A percentile compares a stretch with the other conserved stretches of the same genome.
Evolutionary conservation across 2,329 filamentous ascomycete species (phyloP).

Genomic region (Tolypocladium ovalisporum): DNA sequence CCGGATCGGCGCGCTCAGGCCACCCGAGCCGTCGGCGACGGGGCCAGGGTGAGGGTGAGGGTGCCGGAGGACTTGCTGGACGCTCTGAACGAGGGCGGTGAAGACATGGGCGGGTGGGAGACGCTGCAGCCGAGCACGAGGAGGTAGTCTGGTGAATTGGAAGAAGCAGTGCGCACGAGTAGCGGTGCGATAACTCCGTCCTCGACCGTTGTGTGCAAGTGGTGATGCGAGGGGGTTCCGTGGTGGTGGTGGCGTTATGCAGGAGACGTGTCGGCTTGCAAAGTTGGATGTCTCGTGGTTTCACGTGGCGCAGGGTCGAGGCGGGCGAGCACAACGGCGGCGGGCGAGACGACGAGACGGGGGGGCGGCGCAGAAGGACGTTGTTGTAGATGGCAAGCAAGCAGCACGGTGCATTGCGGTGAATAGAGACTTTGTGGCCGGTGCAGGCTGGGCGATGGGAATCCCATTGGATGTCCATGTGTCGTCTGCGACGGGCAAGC

Average conservation of each 20-base stretch:
- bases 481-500: too few relatives aligned
- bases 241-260: neutral
- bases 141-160: neutral
- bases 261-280: neutral
- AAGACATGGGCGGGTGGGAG: conserved; percentile 43
- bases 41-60: neutral
- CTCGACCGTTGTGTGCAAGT: neutral
- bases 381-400: neutral
- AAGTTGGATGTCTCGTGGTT: neutral
- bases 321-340: neutral
- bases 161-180: too few relatives aligned
- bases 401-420: too few relatives aligned
- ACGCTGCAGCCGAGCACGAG: conserved; percentile 35
- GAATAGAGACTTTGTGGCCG: too few relatives aligned
- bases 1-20: conserved; percentile 1
- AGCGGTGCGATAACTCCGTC: neutral
- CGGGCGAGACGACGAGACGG: neutral
- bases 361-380: too few relatives aligned
- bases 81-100: conserved; percentile 34
- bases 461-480: too few relatives aligned
- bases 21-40: neutral
- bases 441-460: too few relatives aligned
- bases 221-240: neutral
- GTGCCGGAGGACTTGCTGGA: conserved; percentile 31
- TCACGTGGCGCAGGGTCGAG: neutral